Evolutionary conservation across 768 basidiomycete species (phyloP), one percentile per base, ranked within the genome.

Genomic region (Phaffia australis): DNA sequence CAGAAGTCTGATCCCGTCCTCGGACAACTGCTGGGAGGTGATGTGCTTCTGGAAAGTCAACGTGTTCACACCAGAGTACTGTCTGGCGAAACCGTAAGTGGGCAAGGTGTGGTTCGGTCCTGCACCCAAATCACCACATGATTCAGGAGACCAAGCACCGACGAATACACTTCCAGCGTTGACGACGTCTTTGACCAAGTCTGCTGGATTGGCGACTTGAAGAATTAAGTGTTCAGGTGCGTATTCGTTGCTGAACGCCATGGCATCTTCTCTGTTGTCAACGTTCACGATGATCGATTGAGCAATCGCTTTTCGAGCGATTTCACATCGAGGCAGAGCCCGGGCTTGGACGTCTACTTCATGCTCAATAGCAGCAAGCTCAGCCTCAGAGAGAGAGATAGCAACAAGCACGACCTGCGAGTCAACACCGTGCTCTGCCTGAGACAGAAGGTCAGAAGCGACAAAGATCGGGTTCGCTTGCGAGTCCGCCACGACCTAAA

Each of bases 141-240:
- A 94, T 78, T 98, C 95, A 0, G 95, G 95, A 0, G 93, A 88
- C 76, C 84, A 98, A 6, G 89, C 82, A 2, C 95, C 95, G 47
- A 99, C 88, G 73, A 99, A 99, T 35, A 99, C 87, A 71, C 89
- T 93, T 9, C 95, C 95, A 1, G 95, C 95, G 72, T 98, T 98
- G 70, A 91, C 80, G 23, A 99, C 84, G 29, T 75, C 76, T 7
- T 80, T 74, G 15, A 97, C 84, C 61, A 80, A 80, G 15, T 79
- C 77, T n/a, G 80, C 77, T 0, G 93, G 88, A 49, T 87, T 79
- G 69, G 84, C 81, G 64, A 97, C 75, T 76, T 98, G 92, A 63
- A 99, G 77, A 72, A 99, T 95, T 68, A 99, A 81, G 79, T 99
- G 95, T 75, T 99, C 95, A 0, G 95, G 95, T 6, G 95, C 94